Evolutionary conservation across 768 basidiomycete species (phyloP).

Genomic region (Phallus indusiatus): DNA sequence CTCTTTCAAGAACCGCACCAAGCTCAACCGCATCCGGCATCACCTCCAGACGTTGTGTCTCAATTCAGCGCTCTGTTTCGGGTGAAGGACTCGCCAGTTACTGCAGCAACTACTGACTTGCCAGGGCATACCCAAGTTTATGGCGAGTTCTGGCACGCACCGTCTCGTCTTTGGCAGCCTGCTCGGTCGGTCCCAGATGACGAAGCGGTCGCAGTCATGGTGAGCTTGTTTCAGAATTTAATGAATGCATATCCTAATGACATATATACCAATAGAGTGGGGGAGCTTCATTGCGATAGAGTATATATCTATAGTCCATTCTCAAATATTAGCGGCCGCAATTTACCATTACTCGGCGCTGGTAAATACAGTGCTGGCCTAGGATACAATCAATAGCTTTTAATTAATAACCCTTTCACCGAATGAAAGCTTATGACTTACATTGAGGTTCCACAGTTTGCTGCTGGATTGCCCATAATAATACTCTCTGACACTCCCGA

Average conservation of each 20-base stretch:
- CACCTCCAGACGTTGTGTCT: conserved; percentile 51
- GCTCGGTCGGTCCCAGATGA: conserved; percentile 37
- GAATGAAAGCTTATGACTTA: conserved; percentile 28
- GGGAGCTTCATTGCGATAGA: conserved; percentile 45
- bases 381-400: background rate
- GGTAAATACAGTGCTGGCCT: conserved; percentile 33
- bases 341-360: conserved; percentile 27
- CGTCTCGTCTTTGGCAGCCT: conserved; percentile 47
- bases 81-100: conserved; percentile 21
- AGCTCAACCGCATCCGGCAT: conserved; percentile 52
- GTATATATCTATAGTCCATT: conserved; percentile 23
- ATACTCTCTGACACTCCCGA: conserved; percentile 98
- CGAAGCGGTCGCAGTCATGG: conserved; percentile 62
- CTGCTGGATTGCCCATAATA: conserved; percentile 96
- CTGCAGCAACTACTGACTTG: background rate
- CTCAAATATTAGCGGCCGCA: conserved; percentile 30
- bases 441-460: conserved; percentile 92
- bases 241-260: background rate
- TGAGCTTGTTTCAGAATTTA: conserved; percentile 24
- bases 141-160: conserved; percentile 60
- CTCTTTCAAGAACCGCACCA: conserved; percentile 25
- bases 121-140: conserved; percentile 12
- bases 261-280: conserved; percentile 40
- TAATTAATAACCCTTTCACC: background rate
- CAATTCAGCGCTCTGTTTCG: conserved; percentile 37